Percentiles rank a stretch among this genome's conserved stretches.
phyloP scores from a whole-genome alignment of 2,329 filamentous ascomycete species.

The Aspergillus sp. region DNA sequence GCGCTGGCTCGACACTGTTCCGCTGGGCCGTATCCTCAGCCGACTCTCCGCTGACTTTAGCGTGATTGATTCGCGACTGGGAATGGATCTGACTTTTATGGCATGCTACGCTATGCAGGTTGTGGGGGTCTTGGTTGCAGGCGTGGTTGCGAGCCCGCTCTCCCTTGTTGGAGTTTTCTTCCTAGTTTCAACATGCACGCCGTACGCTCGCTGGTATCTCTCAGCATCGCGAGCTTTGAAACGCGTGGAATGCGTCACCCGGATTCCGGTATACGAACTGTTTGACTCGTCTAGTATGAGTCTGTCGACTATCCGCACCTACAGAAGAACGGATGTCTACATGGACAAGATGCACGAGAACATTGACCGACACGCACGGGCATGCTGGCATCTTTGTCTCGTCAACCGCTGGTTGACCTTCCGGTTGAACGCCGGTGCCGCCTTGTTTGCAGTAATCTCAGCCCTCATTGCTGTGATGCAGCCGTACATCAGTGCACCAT shows the following conservation, averaged over 20 bases:
- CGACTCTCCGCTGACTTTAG: conserved; percentile 75
- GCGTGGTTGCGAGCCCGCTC: background rate
- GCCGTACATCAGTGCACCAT: conserved; percentile 60
- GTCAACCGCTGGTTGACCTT: conserved; percentile 75
- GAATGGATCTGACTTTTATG: conserved; percentile 49
- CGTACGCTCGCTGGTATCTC: conserved; percentile 56
- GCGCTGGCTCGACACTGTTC: conserved; percentile 77
- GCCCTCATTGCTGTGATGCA: conserved; percentile 61
- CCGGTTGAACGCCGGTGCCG: conserved; percentile 66
- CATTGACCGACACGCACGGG: conserved; percentile 63
- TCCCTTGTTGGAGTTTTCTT: conserved; percentile 22
- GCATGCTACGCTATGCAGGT: background rate
- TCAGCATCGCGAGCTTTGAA: conserved; percentile 69
- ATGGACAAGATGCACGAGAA: conserved; percentile 64
- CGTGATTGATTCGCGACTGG: conserved; percentile 64
- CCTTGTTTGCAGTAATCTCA: conserved; percentile 63
- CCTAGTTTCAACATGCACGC: conserved; percentile 48
- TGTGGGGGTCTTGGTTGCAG: background rate
- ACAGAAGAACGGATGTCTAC: conserved; percentile 64
- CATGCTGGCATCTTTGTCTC: conserved; percentile 64
- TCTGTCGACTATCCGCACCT: conserved; percentile 70
- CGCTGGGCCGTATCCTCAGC: conserved; percentile 71
- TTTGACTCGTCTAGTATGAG: conserved; percentile 70
- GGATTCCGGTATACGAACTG: conserved; percentile 75
- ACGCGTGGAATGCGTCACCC: conserved; percentile 69